phyloP scores from a whole-genome alignment of 1,139 yeast genomes.

The Geotrichum citri-aurantii region DNA sequence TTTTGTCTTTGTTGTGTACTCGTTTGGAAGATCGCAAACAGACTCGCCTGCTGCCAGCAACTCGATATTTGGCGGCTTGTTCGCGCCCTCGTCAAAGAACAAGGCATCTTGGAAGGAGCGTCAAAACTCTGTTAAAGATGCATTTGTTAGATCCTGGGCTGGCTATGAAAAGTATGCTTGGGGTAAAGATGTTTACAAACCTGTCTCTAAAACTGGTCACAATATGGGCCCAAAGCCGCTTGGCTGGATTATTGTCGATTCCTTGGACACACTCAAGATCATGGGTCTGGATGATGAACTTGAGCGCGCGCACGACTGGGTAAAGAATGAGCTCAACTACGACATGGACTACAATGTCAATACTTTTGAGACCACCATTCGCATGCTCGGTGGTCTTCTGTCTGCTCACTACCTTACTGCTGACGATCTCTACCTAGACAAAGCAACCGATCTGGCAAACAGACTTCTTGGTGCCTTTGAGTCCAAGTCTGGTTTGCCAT shows the following conservation, averaged over 20 bases:
- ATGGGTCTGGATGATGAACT: slow-evolving; percentile 73
- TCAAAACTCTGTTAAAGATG: slow-evolving; percentile 53
- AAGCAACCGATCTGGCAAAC: slow-evolving; percentile 64
- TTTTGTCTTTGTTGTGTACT: slow-evolving; percentile 23
- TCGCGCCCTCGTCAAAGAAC: background rate
- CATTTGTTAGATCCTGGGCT: slow-evolving; percentile 72
- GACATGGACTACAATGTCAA: slow-evolving; percentile 71
- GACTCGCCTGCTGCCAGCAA: background rate
- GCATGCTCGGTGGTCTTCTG: slow-evolving; percentile 88
- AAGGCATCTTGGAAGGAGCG: slow-evolving; percentile 39
- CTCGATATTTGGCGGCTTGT: background rate
- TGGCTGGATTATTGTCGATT: slow-evolving; percentile 94
- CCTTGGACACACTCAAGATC: slow-evolving; percentile 74
- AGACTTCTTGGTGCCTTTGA: slow-evolving; percentile 60
- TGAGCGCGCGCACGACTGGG: slow-evolving; percentile 66
- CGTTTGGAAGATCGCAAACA: slow-evolving; percentile 20
- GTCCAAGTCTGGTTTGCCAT: slow-evolving; percentile 64
- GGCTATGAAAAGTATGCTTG: slow-evolving; percentile 74
- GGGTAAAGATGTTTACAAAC: slow-evolving; percentile 70
- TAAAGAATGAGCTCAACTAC: slow-evolving; percentile 51
- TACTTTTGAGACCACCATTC: slow-evolving; percentile 86
- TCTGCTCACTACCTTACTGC: slow-evolving; percentile 72
- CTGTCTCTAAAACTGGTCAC: slow-evolving; percentile 55
- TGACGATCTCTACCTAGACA: slow-evolving; percentile 66
- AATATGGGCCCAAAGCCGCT: slow-evolving; percentile 80